Evolutionary conservation across 2,329 filamentous ascomycete genomes (phyloP).

Genomic region (Didymellaceae sp.): DNA sequence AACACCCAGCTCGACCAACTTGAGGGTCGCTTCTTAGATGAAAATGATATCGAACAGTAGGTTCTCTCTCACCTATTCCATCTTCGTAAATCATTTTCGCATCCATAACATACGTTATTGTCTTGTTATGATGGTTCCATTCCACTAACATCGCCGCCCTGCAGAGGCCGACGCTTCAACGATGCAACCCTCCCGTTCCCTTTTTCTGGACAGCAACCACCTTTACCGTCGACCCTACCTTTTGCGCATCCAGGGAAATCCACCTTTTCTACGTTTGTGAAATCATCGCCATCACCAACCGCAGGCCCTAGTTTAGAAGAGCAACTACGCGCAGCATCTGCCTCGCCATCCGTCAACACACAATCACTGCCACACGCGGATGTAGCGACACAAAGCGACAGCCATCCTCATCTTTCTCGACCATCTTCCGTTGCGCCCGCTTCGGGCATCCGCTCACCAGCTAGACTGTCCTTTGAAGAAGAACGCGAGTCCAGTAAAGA

Average conservation of each 20-base stretch:
- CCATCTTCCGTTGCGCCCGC: constrained; percentile 15
- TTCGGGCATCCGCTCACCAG: constrained; percentile 17
- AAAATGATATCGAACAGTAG: constrained; percentile 65
- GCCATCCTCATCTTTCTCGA: constrained; percentile 15
- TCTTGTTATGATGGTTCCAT: constrained; percentile 32
- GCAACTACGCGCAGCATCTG: constrained; percentile 44
- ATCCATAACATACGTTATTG: background rate
- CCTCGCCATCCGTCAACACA: constrained; percentile 40
- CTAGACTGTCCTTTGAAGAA: constrained; percentile 16
- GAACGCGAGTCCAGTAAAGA: constrained; percentile 24
- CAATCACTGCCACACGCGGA: constrained; percentile 33
- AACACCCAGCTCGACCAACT: constrained; percentile 59
- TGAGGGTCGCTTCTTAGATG: constrained; percentile 62
- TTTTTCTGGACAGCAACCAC: constrained; percentile 32
- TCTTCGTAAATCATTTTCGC: background rate
- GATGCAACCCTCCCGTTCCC: constrained; percentile 59
- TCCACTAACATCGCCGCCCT: constrained; percentile 38
- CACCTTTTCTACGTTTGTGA: constrained; percentile 19
- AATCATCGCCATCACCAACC: constrained; percentile 32
- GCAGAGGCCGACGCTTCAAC: constrained; percentile 64
- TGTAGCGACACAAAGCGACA: constrained; percentile 23
- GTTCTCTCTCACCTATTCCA: constrained; percentile 26
- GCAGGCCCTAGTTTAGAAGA: constrained; percentile 38
- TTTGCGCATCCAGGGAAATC: constrained; percentile 31
- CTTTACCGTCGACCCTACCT: constrained; percentile 33